Evolutionary conservation across 78 protist genomes (phyloP).

Genomic region (Dictyostelium purpureum): DNA sequence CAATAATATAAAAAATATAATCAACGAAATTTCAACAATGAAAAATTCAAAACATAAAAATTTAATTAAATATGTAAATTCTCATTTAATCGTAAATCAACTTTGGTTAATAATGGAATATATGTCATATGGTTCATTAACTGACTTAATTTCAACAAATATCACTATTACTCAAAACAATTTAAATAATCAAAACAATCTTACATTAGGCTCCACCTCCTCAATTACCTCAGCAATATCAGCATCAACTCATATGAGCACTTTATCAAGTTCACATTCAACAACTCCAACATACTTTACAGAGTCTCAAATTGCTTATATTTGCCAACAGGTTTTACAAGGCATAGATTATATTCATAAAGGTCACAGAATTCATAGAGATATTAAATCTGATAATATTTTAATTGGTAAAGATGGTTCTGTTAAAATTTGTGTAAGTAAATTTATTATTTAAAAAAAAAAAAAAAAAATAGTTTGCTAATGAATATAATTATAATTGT

Average conservation of each 20-base stretch:
- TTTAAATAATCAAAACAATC: background rate
- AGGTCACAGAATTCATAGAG: conserved; percentile 84
- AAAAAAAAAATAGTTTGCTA: no score
- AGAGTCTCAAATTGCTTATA: conserved; percentile 67
- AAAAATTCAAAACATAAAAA: conserved; percentile 71
- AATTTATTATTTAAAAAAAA: no score
- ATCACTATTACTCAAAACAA: background rate
- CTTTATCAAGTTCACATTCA: background rate
- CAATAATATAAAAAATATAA: conserved; percentile 48
- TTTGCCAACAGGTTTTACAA: conserved; percentile 57
- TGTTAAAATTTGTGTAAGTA: conserved; percentile 77
- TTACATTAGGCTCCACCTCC: background rate
- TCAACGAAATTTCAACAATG: conserved; percentile 85
- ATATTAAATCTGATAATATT: conserved; percentile 86
- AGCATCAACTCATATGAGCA: background rate
- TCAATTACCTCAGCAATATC: background rate
- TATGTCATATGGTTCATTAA: conserved; percentile 79
- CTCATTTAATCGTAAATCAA: conserved; percentile 63
- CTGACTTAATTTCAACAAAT: conserved; percentile 49
- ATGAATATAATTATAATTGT: no score
- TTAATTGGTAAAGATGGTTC: conserved; percentile 69
- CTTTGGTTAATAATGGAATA: conserved; percentile 77
- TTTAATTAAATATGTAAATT: conserved; percentile 56
- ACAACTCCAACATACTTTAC: background rate
- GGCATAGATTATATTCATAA: conserved; percentile 82